phyloP scores from a whole-genome alignment of 78 protist genomes.

The Cavenderia fasciculata region DNA sequence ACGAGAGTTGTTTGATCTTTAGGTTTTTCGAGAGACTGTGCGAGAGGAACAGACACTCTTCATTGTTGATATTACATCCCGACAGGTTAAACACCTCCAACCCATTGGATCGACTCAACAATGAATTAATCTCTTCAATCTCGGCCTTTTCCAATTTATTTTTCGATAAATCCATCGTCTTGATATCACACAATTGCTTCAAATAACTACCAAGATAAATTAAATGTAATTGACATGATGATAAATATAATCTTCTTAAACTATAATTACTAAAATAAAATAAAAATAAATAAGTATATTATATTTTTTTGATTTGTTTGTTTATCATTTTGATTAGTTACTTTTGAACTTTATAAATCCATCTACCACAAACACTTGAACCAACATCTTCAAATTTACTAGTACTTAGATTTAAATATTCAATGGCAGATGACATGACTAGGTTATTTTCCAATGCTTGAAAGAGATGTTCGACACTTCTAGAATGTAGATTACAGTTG shows the following conservation, averaged over 20 bases:
- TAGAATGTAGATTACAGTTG: constrained; percentile 18
- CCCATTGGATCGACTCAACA: neutral
- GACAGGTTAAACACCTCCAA: constrained; percentile 21
- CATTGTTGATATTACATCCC: neutral
- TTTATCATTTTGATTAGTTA: too few species aligned
- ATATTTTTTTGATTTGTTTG: too few species aligned
- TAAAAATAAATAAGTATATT: too few species aligned
- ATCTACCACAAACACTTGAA: neutral
- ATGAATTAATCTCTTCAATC: constrained; percentile 2
- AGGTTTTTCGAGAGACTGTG: constrained; percentile 1
- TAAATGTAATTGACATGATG: neutral
- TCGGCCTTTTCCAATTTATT: constrained; percentile 21
- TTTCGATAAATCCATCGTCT: neutral
- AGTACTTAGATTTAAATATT: constrained; percentile 2
- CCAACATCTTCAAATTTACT: constrained; percentile 48
- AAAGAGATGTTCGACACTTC: constrained; percentile 5
- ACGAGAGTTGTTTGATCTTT: neutral
- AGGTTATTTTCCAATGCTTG: neutral
- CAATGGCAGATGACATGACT: neutral
- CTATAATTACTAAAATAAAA: too few species aligned
- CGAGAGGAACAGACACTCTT: neutral
- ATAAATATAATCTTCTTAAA: neutral
- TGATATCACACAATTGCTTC: neutral
- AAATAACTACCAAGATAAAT: neutral
- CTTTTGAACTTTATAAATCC: constrained; percentile 15